Conservation (phyloP, 371 early-diverging fungal genomes). For the Basidiobolus meristosporus region DNA sequence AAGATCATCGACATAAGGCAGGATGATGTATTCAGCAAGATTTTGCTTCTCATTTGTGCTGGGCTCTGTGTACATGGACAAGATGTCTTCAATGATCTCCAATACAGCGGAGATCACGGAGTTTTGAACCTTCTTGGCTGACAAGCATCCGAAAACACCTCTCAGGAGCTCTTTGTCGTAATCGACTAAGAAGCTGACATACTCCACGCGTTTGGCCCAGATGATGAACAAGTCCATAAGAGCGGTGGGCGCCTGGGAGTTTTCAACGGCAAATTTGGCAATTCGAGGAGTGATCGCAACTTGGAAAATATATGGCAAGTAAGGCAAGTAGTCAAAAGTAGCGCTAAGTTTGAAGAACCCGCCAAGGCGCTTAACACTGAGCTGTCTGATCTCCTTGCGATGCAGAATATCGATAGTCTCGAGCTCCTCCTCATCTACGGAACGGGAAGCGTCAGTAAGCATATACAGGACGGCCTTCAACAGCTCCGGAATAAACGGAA, state of each 20-base stretch:
- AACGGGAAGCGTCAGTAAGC: constrained; percentile 10
- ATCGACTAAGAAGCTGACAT: constrained; percentile 38
- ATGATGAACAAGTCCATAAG: constrained; percentile 51
- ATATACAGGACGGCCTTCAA: constrained; percentile 52
- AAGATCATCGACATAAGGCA: constrained; percentile 41
- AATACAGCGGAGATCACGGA: constrained; percentile 46
- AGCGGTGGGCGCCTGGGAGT: constrained; percentile 64
- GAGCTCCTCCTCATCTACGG: constrained; percentile 11
- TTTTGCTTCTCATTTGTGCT: background rate
- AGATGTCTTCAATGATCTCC: constrained; percentile 51
- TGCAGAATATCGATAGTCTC: too few relatives aligned
- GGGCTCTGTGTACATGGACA: constrained; percentile 9
- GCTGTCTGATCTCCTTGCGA: constrained; percentile 42
- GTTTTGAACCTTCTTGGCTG: constrained; percentile 54
- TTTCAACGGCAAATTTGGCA: constrained; percentile 47
- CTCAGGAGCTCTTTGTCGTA: constrained; percentile 39
- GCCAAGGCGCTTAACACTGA: constrained; percentile 50
- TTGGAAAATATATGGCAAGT: constrained; percentile 47
- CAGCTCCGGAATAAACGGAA: constrained; percentile 44
- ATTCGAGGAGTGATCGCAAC: constrained; percentile 53
- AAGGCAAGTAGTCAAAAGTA: constrained; percentile 51
- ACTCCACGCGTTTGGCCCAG: constrained; percentile 48
- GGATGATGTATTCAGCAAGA: constrained; percentile 6
- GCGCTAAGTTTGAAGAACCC: constrained; percentile 49
- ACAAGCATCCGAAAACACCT: constrained; percentile 41